phyloP scores from a whole-genome alignment of 768 basidiomycete genomes.

The Pleurotus citrinopileatus region DNA sequence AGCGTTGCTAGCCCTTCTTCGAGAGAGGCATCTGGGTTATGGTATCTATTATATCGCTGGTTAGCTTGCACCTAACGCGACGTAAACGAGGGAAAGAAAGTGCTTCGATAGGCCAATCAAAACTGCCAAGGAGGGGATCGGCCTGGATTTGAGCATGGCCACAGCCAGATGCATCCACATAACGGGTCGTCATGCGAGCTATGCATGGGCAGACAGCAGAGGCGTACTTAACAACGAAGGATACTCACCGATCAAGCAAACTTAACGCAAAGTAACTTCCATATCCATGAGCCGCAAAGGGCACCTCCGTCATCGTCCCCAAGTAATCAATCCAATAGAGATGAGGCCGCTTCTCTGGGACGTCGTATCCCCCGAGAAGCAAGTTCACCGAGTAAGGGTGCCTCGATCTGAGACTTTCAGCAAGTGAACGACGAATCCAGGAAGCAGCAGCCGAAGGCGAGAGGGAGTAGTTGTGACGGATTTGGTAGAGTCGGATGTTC shows the following conservation, averaged over 20 bases:
- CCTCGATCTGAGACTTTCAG: conserved; percentile 84
- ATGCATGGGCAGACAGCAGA: background rate
- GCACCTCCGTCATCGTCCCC: conserved; percentile 84
- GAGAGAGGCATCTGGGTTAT: conserved; percentile 80
- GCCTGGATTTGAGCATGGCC: no score
- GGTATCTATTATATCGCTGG: conserved; percentile 55
- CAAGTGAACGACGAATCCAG: conserved; percentile 91
- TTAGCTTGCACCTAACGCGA: no score
- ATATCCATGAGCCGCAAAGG: conserved; percentile 95
- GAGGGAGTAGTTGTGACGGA: conserved; percentile 87
- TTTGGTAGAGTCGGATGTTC: conserved; percentile 94
- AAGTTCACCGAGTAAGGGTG: conserved; percentile 90
- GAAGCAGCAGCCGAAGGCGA: conserved; percentile 89
- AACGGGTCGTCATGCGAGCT: background rate
- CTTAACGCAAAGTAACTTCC: conserved; percentile 89
- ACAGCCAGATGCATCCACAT: background rate
- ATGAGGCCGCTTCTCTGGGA: conserved; percentile 64
- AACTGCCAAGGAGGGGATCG: no score
- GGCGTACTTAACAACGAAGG: background rate
- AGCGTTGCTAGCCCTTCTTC: conserved; percentile 86
- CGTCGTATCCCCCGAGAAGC: conserved; percentile 90
- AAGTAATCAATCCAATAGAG: conserved; percentile 97
- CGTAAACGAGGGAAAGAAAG: no score
- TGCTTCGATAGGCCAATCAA: no score
- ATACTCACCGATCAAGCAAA: conserved; percentile 83